Conservation (phyloP, 176 grass and related monocot species). For the Carex scoparia region DNA sequence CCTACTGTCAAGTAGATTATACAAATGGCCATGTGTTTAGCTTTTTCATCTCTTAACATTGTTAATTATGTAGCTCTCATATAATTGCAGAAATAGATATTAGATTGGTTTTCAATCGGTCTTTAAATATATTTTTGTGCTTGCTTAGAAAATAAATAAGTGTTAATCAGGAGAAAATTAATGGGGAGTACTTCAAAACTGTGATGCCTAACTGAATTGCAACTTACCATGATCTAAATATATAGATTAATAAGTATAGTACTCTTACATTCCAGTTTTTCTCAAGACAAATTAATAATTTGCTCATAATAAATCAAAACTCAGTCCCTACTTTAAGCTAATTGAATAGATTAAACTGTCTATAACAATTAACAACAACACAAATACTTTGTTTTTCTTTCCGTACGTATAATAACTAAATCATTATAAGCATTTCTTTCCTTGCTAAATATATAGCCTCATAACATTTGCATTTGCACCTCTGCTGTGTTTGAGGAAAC, state of each 20-base stretch:
- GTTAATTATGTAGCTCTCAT: not conserved
- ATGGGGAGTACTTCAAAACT: not conserved
- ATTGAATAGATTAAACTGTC: not conserved
- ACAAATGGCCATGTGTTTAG: not conserved
- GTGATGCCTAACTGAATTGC: not conserved
- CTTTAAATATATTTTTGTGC: not conserved
- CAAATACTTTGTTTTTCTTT: not conserved
- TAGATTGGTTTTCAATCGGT: not conserved
- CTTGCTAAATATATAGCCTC: not conserved
- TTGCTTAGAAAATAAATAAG: not conserved
- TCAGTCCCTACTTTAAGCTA: not conserved
- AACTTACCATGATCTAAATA: not conserved
- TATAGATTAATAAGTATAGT: not conserved
- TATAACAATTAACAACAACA: constrained; percentile 11
- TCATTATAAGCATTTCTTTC: not conserved
- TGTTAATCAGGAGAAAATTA: not conserved
- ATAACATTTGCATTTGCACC: constrained; percentile 12
- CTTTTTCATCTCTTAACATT: not conserved
- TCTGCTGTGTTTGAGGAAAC: not conserved
- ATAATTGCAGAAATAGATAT: not conserved
- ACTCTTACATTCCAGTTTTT: not conserved
- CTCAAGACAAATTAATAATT: not conserved
- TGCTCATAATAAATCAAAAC: not conserved
- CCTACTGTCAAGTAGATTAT: not conserved
- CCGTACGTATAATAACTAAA: not conserved